Percentiles rank a stretch among this genome's conserved stretches.
These are phyloP conservation scores for Phytophthora ramorum DNA, from an alignment of 352 stramenopile species.

Conservation along the genomic window DNA sequence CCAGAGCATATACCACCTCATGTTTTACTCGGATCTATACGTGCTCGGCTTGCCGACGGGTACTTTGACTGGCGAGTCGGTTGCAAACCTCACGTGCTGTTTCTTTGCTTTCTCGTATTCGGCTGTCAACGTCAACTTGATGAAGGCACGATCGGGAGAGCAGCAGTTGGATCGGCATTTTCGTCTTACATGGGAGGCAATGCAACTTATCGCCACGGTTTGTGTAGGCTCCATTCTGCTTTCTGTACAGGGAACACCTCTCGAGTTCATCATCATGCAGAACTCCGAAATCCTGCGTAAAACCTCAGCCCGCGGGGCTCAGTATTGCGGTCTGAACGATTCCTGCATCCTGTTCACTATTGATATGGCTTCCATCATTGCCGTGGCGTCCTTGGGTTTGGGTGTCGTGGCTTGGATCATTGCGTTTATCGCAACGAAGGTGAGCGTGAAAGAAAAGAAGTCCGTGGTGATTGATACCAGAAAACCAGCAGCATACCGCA, in stretches of 20 bases:
- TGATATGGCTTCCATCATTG: not conserved
- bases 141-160: slow-evolving; percentile 19
- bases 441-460: not conserved
- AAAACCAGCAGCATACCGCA: no score
- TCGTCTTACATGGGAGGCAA: slow-evolving; percentile 25
- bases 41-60: slow-evolving; percentile 26
- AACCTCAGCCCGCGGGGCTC: not conserved
- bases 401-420: not conserved
- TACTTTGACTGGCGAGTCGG: slow-evolving; percentile 25
- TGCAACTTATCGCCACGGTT: slow-evolving; percentile 17
- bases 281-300: slow-evolving; percentile 19
- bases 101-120: slow-evolving; percentile 30
- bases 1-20: slow-evolving; percentile 33
- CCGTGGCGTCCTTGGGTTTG: not conserved
- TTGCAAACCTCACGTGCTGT: slow-evolving; percentile 30
- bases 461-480: not conserved
- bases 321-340: slow-evolving; percentile 1
- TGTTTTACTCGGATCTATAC: slow-evolving; percentile 31
- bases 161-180: slow-evolving; percentile 29
- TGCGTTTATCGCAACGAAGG: not conserved
- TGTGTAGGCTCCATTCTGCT: slow-evolving; percentile 2
- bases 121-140: slow-evolving; percentile 21
- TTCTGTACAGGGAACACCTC: slow-evolving; percentile 1
- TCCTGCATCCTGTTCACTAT: not conserved
- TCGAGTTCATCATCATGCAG: slow-evolving; percentile 6